Evolutionary conservation across 768 basidiomycete species (phyloP).

Genomic region (Leccinum longicurvipes): DNA sequence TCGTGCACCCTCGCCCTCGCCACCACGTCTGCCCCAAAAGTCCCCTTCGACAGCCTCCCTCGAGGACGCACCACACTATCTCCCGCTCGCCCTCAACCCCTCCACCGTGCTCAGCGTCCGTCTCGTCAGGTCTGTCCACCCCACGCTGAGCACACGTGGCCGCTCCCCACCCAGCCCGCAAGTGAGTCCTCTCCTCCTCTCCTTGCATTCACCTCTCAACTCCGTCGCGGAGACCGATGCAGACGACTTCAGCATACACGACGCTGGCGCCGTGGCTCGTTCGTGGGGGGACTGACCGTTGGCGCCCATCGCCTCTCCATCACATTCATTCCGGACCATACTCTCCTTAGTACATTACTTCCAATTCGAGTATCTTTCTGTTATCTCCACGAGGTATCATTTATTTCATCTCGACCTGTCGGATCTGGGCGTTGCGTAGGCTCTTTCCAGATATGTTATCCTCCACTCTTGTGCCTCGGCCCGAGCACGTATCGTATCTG

Average conservation of each 20-base stretch:
- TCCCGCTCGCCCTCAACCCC: slow-evolving; percentile 1
- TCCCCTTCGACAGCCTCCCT: slow-evolving; percentile 23
- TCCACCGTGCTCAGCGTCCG: slow-evolving; percentile 23
- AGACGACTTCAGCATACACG: slow-evolving; percentile 28
- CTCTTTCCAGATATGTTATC: slow-evolving; percentile 27
- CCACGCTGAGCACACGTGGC: slow-evolving; percentile 19
- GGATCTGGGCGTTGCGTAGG: slow-evolving; percentile 29
- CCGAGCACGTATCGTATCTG: slow-evolving; percentile 5
- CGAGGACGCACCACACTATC: slow-evolving; percentile 14
- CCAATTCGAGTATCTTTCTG: slow-evolving; percentile 25
- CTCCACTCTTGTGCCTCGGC: slow-evolving; percentile 23
- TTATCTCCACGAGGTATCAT: slow-evolving; percentile 34
- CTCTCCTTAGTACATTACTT: slow-evolving; percentile 17
- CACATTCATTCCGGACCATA: slow-evolving; percentile 32
- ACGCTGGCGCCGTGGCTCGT: slow-evolving; percentile 34
- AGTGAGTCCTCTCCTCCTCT: slow-evolving; percentile 13
- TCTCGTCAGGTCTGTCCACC: slow-evolving; percentile 17
- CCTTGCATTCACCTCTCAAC: slow-evolving; percentile 5
- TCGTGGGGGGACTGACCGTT: slow-evolving; percentile 32
- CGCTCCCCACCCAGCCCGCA: slow-evolving; percentile 2
- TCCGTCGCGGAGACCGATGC: slow-evolving; percentile 7
- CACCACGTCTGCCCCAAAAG: slow-evolving; percentile 18
- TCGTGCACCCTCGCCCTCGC: slow-evolving; percentile 21
- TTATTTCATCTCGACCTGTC: slow-evolving; percentile 22
- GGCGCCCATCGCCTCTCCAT: slow-evolving; percentile 12